These are phyloP conservation scores for Aciculosporium take DNA, from an alignment of 2,329 filamentous ascomycete species.

Conservation along the genomic window DNA sequence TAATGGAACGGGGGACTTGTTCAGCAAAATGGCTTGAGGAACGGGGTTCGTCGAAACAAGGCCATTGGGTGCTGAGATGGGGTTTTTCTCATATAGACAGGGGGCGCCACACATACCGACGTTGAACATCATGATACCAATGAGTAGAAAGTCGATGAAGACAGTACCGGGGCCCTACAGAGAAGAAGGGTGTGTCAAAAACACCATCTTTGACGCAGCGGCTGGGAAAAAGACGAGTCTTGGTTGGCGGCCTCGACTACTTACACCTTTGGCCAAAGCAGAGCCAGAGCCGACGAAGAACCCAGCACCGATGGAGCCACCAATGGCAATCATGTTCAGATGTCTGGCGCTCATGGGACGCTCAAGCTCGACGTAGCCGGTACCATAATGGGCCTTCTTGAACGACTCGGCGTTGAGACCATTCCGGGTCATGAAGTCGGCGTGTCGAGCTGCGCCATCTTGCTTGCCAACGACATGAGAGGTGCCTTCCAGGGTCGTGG, in stretches of 20 bases:
- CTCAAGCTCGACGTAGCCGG: slow-evolving; percentile 22
- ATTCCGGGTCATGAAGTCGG: slow-evolving; percentile 22
- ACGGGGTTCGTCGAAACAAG: too few species aligned
- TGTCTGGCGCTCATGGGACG: slow-evolving; percentile 37
- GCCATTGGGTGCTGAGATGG: too few species aligned
- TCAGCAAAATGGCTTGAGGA: not conserved
- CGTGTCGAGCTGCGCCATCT: slow-evolving; percentile 11
- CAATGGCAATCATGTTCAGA: slow-evolving; percentile 48
- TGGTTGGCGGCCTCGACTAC: slow-evolving; percentile 35
- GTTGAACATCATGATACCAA: slow-evolving; percentile 9
- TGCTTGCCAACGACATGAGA: slow-evolving; percentile 8
- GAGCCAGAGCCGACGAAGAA: slow-evolving; percentile 47
- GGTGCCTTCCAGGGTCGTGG: slow-evolving; percentile 8
- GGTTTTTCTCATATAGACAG: not conserved
- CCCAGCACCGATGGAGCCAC: slow-evolving; percentile 47
- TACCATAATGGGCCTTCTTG: slow-evolving; percentile 21
- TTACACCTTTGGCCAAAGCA: slow-evolving; percentile 36
- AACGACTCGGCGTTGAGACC: slow-evolving; percentile 25
- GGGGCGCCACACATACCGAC: slow-evolving; percentile 3
- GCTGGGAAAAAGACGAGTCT: slow-evolving; percentile 23
- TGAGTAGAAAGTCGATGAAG: slow-evolving; percentile 6
- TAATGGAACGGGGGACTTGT: slow-evolving; percentile 1
- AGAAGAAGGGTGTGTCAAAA: too few species aligned
- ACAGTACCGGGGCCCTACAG: slow-evolving; percentile 6
- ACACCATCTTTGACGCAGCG: slow-evolving; percentile 8